Evolutionary conservation across 108 stramenopile genomes (phyloP).

Genomic region (Stephanodiscus minutulus): DNA sequence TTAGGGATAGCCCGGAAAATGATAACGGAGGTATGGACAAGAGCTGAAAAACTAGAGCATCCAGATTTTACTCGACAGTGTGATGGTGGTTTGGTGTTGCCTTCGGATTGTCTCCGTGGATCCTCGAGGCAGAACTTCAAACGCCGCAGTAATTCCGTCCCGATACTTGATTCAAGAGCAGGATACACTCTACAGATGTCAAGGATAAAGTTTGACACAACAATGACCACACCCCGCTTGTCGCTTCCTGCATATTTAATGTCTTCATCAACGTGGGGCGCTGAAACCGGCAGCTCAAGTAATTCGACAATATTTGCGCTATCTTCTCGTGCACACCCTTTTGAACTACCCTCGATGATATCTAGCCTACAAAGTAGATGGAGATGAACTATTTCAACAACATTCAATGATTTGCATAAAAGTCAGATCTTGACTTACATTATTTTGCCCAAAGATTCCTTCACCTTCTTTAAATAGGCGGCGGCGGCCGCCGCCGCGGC

Average conservation of each 20-base stretch:
- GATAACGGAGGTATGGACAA: constrained; percentile 73
- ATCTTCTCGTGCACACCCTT: constrained; percentile 13
- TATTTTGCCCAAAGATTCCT: constrained; percentile 17
- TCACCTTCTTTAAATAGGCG: constrained; percentile 46
- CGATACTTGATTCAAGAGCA: constrained; percentile 47
- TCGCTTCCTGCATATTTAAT: constrained; percentile 25
- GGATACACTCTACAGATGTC: constrained; percentile 61
- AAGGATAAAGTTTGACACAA: constrained; percentile 73
- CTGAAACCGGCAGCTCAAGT: too few species aligned
- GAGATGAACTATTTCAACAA: too few species aligned
- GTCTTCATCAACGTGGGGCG: too few species aligned
- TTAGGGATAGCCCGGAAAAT: constrained; percentile 71
- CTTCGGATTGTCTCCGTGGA: constrained; percentile 19
- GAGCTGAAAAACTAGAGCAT: constrained; percentile 47
- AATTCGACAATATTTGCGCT: constrained; percentile 16
- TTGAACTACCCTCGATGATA: constrained; percentile 7
- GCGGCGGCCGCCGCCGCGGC: constrained; percentile 33
- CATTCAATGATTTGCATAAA: constrained; percentile 36
- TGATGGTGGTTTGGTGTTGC: constrained; percentile 30
- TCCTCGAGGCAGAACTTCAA: constrained; percentile 39
- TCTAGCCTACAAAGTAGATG: too few species aligned
- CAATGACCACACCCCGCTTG: constrained; percentile 67
- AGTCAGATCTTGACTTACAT: too few species aligned
- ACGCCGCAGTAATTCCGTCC: constrained; percentile 42
- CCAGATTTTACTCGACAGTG: constrained; percentile 48